These are phyloP conservation scores for Diacronema lutheri DNA, from an alignment of 78 protist genomes.

Conservation along the genomic window DNA sequence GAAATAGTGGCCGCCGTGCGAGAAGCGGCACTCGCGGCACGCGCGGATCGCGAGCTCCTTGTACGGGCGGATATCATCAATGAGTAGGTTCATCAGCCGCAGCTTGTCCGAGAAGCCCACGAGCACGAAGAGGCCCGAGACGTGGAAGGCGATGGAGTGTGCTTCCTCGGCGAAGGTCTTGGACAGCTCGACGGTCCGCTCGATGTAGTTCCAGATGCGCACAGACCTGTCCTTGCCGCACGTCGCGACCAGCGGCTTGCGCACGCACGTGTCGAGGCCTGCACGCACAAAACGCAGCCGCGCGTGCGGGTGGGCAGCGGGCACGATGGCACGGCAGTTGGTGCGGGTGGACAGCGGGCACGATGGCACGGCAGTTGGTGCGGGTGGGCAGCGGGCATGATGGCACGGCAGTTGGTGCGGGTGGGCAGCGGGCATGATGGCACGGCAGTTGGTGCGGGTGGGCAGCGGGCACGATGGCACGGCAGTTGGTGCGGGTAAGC, in stretches of 20 bases:
- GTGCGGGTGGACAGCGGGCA: too few relatives aligned
- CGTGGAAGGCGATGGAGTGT: constrained; percentile 51
- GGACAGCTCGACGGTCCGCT: constrained; percentile 34
- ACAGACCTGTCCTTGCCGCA: constrained; percentile 43
- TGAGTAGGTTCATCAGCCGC: constrained; percentile 56
- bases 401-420: too few relatives aligned
- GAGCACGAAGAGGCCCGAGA: constrained; percentile 49
- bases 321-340: too few relatives aligned
- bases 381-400: too few relatives aligned
- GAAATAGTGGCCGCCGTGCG: constrained; percentile 65
- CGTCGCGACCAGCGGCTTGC: constrained; percentile 69
- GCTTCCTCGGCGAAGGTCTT: constrained; percentile 33
- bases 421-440: too few relatives aligned
- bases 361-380: too few relatives aligned
- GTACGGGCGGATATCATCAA: constrained; percentile 52
- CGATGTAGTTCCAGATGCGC: constrained; percentile 56
- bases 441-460: too few relatives aligned
- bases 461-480: too few relatives aligned
- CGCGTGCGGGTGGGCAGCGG: too few relatives aligned
- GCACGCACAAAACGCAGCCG: too few relatives aligned
- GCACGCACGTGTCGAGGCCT: constrained; percentile 58
- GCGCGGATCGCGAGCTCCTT: constrained; percentile 49
- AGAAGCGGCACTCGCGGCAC: constrained; percentile 59
- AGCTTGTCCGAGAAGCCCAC: constrained; percentile 73
- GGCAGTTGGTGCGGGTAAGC: too few relatives aligned